These are phyloP conservation scores for Acrodontium crateriforme DNA, from an alignment of 2,329 filamentous ascomycete species.

Conservation along the genomic window DNA sequence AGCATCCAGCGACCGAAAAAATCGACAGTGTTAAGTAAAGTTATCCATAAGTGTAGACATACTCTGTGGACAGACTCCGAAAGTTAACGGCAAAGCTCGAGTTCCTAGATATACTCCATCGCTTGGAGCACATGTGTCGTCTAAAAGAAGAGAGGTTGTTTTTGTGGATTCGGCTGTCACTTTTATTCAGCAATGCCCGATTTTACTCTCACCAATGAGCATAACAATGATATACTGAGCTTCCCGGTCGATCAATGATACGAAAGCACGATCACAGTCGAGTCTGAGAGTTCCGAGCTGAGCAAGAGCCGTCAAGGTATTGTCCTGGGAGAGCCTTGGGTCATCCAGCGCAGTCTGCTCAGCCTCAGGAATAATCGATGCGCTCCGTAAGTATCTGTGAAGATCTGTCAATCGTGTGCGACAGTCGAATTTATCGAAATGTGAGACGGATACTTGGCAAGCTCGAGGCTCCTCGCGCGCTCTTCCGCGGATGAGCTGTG, in stretches of 20 bases:
- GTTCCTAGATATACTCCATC: conserved; percentile 22
- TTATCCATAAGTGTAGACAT: too few relatives aligned
- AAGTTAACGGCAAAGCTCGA: conserved; percentile 13
- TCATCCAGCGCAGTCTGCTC: too few relatives aligned
- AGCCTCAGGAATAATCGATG: too few relatives aligned
- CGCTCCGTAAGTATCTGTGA: too few relatives aligned
- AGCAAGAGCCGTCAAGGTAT: conserved; percentile 32
- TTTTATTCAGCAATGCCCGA: conserved; percentile 31
- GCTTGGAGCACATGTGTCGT: conserved; percentile 14
- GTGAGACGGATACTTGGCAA: not conserved
- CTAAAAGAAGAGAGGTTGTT: conserved; percentile 28
- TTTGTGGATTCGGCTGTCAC: conserved; percentile 44
- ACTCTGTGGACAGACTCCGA: conserved; percentile 21
- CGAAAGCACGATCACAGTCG: conserved; percentile 21
- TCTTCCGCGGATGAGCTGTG: not conserved
- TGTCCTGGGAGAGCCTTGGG: conserved; percentile 19
- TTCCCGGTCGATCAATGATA: conserved; percentile 23
- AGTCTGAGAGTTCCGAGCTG: conserved; percentile 39
- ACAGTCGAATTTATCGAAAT: too few relatives aligned
- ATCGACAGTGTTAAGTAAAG: too few relatives aligned
- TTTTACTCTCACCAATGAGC: conserved; percentile 37
- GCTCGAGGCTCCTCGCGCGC: not conserved
- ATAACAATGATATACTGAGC: conserved; percentile 23
- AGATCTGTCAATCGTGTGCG: too few relatives aligned
- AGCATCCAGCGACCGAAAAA: too few relatives aligned